Evolutionary conservation across 2,329 filamentous ascomycete species (phyloP).

Genomic region (Aspergillus neoniger): DNA sequence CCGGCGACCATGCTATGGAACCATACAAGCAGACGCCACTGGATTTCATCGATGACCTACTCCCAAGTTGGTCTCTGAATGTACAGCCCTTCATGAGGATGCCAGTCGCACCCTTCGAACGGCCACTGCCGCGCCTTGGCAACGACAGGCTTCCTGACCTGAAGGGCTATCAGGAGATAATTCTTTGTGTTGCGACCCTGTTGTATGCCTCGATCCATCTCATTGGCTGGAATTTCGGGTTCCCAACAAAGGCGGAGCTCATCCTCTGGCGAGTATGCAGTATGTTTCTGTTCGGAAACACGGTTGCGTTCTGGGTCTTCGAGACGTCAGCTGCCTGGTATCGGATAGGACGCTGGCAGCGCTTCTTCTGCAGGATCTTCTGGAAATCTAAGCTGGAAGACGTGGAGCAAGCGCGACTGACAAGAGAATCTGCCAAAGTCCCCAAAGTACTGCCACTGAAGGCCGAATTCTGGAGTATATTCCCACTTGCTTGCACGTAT

Average conservation of each 20-base stretch:
- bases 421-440: background rate
- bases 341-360: background rate
- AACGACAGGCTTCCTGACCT: too few species aligned
- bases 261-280: too few species aligned
- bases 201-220: too few species aligned
- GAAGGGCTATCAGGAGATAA: too few species aligned
- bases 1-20: background rate
- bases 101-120: too few species aligned
- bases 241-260: too few species aligned
- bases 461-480: background rate
- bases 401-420: background rate
- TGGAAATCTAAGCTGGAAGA: background rate
- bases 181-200: too few species aligned
- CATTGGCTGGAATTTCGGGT: too few species aligned
- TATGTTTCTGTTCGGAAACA: too few species aligned
- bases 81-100: background rate
- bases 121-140: too few species aligned
- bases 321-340: background rate
- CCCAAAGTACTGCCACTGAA: background rate
- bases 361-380: background rate
- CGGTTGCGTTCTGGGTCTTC: too few species aligned
- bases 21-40: background rate
- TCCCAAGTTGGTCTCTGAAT: background rate
- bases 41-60: background rate
- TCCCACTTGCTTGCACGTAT: background rate